Base-by-base conservation (phyloP, 768 basidiomycete genomes). In the Podaxis sp. region DNA sequence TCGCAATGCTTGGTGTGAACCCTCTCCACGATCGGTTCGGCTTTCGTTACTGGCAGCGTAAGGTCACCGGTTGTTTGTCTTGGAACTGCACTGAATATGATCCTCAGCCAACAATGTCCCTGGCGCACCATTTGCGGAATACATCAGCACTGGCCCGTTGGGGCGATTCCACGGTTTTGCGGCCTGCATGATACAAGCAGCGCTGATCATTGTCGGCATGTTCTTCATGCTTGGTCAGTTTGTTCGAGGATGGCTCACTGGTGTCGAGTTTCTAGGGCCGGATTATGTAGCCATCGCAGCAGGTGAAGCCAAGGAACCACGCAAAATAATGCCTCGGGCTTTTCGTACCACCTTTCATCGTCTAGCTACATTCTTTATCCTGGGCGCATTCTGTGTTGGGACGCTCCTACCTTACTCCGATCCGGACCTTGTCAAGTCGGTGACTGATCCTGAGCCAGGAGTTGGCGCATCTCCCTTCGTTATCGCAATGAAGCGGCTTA, bases 401-500 rank as follows among this genome's bases (percentile, higher is more conserved):
- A 86, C 93, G 77, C 81, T 94, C 44, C 87, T 95, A 19, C 89
- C 90, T 1, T 91, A 86, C 69, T 82, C 85, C 66, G 87, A 93
- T 69, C 76, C 80, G 1, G 68, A 78, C 53, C 78, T 93, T 30
- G 75, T 87, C 48, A 68, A 72, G 52, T 83, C 80, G 0, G 69
- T 84, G 17, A 84, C 84, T 1, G 81, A 83, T 56, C 90, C 92
- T 0, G 73, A 73, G 39, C 80, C 82, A 2, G 82, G 81, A 22
- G 81, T 81, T 40, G 86, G 86, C 2, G 77, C 88, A 38, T 91
- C 89, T 5, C 93, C 93, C 0, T 96, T 93, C 75, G 93, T 95
- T 48, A 89, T 95, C 64, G 92, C 92, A 17, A 91, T 95, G 80
- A 75, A 76, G 59, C 80, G 82, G 42, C 79, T 91, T 30, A 80